Evolutionary conservation across 225 moss, liverwort and hornwort genomes (phyloP), one percentile per base, ranked within the genome.

Genomic region (Pseudoscleropodium purum): DNA sequence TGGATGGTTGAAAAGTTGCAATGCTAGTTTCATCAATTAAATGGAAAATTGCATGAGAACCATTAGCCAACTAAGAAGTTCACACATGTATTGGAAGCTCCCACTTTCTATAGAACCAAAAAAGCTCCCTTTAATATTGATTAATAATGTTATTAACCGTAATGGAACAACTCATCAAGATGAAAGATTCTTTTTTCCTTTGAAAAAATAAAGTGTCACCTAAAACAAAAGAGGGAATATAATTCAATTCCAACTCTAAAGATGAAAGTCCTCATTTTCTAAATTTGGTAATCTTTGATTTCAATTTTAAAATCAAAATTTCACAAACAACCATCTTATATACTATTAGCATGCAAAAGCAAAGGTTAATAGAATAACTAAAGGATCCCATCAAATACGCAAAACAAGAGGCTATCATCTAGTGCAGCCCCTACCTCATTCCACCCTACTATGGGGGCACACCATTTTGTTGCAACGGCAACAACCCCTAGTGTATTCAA

Each of bases 111-210:
- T 27, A 0, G 7, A 73, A 41, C 5, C 27, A 27, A 9, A 73
- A 45, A 1, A 4, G 2, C 4, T 0, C n/a, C 7, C 6, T 0
- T 23, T 5, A n/a, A 1, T 0, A 2, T 23, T n/a, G 3, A 1
- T 39, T n/a, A n/a, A 18, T 23, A 39, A 70, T 25, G 8, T 15
- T 25, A 70, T 25, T 4, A 70, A 41, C 29, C 29, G 29, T 11
- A 3, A 3, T 73, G 10, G 45, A 2, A 9, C 45, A 73, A 73
- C 23, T 14, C 16, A 73, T 6, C 3, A 29, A 27, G 29, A 45
- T 7, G 29, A 29, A 45, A 29, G 10, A 17, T 72, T 15, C 15
- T 15, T 19, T 18, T 16, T 30, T 18, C 29, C 6, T 30, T 45
- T 18, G 3, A 33, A 45, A 45, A 45, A 3, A 18, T 6, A 6